Evolutionary conservation across 2,329 filamentous ascomycete genomes (phyloP), one percentile per base, ranked within the genome.

Genomic region (Hypoxylon sp.): DNA sequence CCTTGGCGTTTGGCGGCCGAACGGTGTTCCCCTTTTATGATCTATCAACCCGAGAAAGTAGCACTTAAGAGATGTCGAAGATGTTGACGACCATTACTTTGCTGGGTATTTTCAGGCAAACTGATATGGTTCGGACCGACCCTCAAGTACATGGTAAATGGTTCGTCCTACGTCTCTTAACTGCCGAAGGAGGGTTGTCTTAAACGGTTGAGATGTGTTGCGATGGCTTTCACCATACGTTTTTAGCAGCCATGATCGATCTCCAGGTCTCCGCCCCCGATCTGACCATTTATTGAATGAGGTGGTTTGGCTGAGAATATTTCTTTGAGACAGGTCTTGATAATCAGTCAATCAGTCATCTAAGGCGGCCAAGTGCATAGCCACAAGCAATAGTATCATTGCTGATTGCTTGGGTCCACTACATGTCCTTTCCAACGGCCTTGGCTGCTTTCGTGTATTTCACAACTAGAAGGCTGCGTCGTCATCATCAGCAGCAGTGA

Each of bases 41-140:
- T 51, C 65, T 61, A 64, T 61, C 46, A 70, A 59, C 54, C 59
- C 59, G 52, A 66, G 59, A 31, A 66, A 55, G 62, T 69, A 57
- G 59, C 58, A 60, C 52, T 52, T 33, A 24, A 59, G 26, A 14
- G 14, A 57, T 33, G 29, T 37, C 19, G 50, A 59, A 59, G 37
- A 63, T 51, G 42, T 50, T 59, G 46, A 47, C 31, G 29, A 58
- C 42, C 17, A 55, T 14, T 33, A 65, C 39, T 35, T 47, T 33
- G 13, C 48, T 13, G 8, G 33, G 5, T 17, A 13, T 54, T 31
- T 24, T 42, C 19, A 39, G 33, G 33, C 29, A 31, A 39, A 10
- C 42, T 37, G n/a, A 44, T 53, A 46, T 48, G 52, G 29, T 37
- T 44, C 37, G 39, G 37, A 5, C 37, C 39, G 48, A 54, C 31